Percentiles rank a stretch among this genome's conserved stretches.
phyloP scores from a whole-genome alignment of 306 rosid species.

The Sophora flavescens region DNA sequence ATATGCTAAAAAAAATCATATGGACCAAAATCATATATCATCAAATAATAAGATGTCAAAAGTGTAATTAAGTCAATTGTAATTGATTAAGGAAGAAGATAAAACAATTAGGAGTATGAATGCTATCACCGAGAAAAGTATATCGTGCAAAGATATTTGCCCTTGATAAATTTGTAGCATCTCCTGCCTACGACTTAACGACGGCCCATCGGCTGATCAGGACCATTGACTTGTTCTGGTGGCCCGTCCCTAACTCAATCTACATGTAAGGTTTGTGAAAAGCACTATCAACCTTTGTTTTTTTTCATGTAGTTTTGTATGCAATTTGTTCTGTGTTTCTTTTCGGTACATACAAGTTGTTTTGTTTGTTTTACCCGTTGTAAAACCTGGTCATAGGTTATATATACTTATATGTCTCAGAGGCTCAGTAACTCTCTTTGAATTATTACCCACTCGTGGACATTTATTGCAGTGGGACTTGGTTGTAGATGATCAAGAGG shows the following conservation, averaged over 20 bases:
- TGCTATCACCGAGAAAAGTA: too few relatives aligned
- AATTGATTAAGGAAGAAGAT: too few relatives aligned
- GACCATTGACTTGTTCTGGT: slow-evolving; percentile 78
- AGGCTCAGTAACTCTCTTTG: slow-evolving; percentile 47
- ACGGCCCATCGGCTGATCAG: slow-evolving; percentile 69
- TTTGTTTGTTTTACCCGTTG: neutral
- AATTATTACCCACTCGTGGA: slow-evolving; percentile 54
- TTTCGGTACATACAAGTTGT: too few relatives aligned
- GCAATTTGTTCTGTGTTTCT: slow-evolving; percentile 14
- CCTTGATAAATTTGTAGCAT: slow-evolving; percentile 39
- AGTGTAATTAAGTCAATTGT: too few relatives aligned
- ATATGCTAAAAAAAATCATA: too few relatives aligned
- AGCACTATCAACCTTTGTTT: slow-evolving; percentile 62
- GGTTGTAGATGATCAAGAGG: neutral
- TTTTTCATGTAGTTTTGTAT: neutral
- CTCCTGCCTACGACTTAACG: slow-evolving; percentile 48
- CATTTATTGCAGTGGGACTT: slow-evolving; percentile 53
- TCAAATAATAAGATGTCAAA: too few relatives aligned
- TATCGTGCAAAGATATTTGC: neutral
- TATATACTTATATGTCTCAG: slow-evolving; percentile 35
- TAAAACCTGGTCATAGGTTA: slow-evolving; percentile 41
- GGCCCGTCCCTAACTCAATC: slow-evolving; percentile 60
- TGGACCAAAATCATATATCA: too few relatives aligned
- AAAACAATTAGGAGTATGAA: too few relatives aligned
- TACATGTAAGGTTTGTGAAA: slow-evolving; percentile 80